A percentile compares a stretch with the other conserved stretches of the same genome.
Evolutionary conservation across 768 basidiomycete genomes (phyloP).

Genomic region (Gloeophyllum trabeum): DNA sequence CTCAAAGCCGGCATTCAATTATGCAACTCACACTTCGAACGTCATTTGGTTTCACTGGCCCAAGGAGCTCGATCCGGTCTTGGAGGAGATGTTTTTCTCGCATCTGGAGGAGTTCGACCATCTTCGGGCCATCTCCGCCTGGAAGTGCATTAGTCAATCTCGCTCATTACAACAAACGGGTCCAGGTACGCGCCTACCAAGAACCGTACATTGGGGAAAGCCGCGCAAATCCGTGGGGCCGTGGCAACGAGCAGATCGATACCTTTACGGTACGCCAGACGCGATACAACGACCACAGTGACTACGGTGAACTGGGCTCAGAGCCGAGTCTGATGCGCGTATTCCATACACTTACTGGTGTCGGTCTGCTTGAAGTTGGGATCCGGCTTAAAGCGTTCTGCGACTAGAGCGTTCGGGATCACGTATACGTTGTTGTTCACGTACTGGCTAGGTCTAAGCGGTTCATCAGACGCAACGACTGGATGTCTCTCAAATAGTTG

Average conservation of each 20-base stretch:
- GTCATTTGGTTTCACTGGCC: constrained; percentile 68
- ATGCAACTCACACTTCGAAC: constrained; percentile 58
- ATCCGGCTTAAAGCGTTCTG: constrained; percentile 79
- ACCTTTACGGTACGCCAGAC: constrained; percentile 91
- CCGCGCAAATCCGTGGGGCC: constrained; percentile 78
- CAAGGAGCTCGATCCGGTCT: constrained; percentile 86
- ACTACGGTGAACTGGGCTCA: constrained; percentile 39
- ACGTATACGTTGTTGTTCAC: constrained; percentile 48
- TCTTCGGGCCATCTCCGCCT: constrained; percentile 94
- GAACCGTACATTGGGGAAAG: constrained; percentile 82
- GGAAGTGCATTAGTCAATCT: no score
- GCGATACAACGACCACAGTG: constrained; percentile 83
- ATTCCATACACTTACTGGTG: constrained; percentile 41
- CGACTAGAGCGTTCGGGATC: constrained; percentile 86
- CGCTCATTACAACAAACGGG: no score
- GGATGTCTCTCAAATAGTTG: constrained; percentile 45
- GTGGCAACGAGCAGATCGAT: constrained; percentile 91
- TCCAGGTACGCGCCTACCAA: constrained; percentile 68
- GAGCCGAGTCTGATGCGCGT: neutral
- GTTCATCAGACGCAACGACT: constrained; percentile 17
- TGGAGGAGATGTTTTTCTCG: constrained; percentile 83
- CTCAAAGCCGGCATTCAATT: neutral
- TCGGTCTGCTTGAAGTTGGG: constrained; percentile 31
- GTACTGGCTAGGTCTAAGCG: neutral
- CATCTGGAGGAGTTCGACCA: constrained; percentile 92